Conservation (phyloP, 257 asterid species). For the Linaria vulgaris region DNA sequence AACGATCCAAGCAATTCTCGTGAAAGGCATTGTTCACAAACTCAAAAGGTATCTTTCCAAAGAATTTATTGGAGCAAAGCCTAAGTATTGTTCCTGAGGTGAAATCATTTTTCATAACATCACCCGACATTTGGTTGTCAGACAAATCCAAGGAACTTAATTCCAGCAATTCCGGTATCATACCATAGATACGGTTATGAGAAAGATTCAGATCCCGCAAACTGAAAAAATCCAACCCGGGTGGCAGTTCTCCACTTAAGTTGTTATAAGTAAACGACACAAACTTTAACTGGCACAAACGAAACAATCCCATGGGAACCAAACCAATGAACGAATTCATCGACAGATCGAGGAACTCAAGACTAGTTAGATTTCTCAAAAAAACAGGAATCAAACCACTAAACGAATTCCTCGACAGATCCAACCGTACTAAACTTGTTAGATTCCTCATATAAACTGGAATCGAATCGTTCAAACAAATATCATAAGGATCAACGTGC, state of each 20-base stretch:
- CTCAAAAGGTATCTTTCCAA: constrained; percentile 32
- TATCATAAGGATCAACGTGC: constrained; percentile 27
- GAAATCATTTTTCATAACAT: constrained; percentile 14
- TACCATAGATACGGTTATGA: constrained; percentile 33
- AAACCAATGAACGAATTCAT: constrained; percentile 26
- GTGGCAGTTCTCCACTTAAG: constrained; percentile 37
- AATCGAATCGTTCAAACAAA: constrained; percentile 31
- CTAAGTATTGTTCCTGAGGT: constrained; percentile 14
- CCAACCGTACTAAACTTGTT: constrained; percentile 19
- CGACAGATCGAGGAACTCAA: constrained; percentile 28
- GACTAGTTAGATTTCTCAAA: constrained; percentile 27
- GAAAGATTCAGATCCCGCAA: constrained; percentile 26
- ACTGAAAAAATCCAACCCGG: not conserved
- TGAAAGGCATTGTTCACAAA: constrained; percentile 19
- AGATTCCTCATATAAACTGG: constrained; percentile 32
- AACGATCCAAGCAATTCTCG: constrained; percentile 30
- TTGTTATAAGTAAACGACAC: constrained; percentile 28
- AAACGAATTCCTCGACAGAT: constrained; percentile 33
- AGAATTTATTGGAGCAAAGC: constrained; percentile 32
- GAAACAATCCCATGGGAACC: constrained; percentile 16
- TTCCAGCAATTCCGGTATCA: constrained; percentile 19
- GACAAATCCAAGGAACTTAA: constrained; percentile 37
- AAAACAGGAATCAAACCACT: constrained; percentile 36
- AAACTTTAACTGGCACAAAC: constrained; percentile 6
- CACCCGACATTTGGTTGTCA: constrained; percentile 34